Percentiles rank a stretch among this genome's conserved stretches.
These are phyloP conservation scores for Globisporangium okanoganense DNA, from an alignment of 352 stramenopile genomes.

Conservation along the genomic window DNA sequence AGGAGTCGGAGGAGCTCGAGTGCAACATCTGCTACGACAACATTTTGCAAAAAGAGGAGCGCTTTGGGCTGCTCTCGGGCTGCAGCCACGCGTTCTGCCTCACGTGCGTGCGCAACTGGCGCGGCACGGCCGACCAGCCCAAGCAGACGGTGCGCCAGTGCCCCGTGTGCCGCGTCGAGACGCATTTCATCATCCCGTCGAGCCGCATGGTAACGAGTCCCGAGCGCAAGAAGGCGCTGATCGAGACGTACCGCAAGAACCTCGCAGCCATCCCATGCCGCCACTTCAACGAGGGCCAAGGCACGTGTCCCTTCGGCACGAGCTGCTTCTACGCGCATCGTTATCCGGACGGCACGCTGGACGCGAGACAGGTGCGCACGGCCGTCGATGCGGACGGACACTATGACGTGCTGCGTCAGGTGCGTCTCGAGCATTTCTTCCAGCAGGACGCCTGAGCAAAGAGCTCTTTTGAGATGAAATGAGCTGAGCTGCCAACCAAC, in stretches of 20 bases:
- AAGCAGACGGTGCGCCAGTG: slow-evolving; percentile 81
- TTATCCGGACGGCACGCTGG: slow-evolving; percentile 58
- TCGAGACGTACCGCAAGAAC: slow-evolving; percentile 71
- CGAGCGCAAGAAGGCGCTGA: slow-evolving; percentile 62
- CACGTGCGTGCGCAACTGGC: slow-evolving; percentile 78
- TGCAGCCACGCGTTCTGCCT: slow-evolving; percentile 85
- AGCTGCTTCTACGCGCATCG: slow-evolving; percentile 87
- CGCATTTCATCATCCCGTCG: slow-evolving; percentile 81
- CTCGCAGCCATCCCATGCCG: slow-evolving; percentile 74
- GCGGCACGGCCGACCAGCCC: slow-evolving; percentile 49
- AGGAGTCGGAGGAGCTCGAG: slow-evolving; percentile 63
- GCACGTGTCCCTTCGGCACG: slow-evolving; percentile 80
- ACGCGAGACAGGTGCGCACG: slow-evolving; percentile 60
- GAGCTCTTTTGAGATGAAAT: background rate
- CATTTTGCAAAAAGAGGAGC: slow-evolving; percentile 66
- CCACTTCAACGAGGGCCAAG: slow-evolving; percentile 80
- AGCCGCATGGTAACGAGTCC: slow-evolving; percentile 72
- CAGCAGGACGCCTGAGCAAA: slow-evolving; percentile 17
- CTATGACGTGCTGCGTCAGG: slow-evolving; percentile 71
- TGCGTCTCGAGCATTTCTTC: slow-evolving; percentile 71
- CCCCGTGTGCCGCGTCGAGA: slow-evolving; percentile 73
- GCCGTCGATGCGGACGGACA: slow-evolving; percentile 67
- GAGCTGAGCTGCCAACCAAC: background rate
- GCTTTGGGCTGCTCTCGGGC: slow-evolving; percentile 78
- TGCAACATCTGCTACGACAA: slow-evolving; percentile 87